Evolutionary conservation across 306 rosid species (phyloP), one percentile per base, ranked within the genome.

Genomic region (Datisca glomerata): DNA sequence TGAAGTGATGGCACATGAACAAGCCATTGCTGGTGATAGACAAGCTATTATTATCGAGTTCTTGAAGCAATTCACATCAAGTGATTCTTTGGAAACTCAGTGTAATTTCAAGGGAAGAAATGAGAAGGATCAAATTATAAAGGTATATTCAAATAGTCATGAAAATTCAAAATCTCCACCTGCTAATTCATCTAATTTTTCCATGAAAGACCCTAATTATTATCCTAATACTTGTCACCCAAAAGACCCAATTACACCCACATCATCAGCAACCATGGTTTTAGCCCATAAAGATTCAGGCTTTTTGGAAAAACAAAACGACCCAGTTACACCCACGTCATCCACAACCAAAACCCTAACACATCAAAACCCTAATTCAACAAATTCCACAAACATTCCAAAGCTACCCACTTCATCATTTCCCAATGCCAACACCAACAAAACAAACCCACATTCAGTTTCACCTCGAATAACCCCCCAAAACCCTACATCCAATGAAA

Each of bases 1-100:
- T 47, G 78, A 80, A 11, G 41, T 55, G 3, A 73, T 86, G 81
- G 78, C 81, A 8, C 68, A 56, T 9, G 87, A 86, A 18, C 87
- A 75, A 62, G 73, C 75, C 2, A 13, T 71, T 36, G 84, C 92
- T 0, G 64, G 75, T 4, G 75, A 81, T 21, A 68, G 86, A 35
- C 96, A 86, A 15, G 55, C 81, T 27, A 48, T 68, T 33, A 73
- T 86, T 4, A 73, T 73, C 21, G 60, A 79, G 24, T 73, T 86
- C 53, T 55, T 86, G 49, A 76, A 78, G 43, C 81, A 79, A 51
- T 66, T 64, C 43, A 33, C 72, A 41, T 12, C 9, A 31, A 31
- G 1, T n/a, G n/a, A n/a, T 14, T 5, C 36, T 8, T 1, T 31
- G n/a, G 36, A 31, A 31, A 31, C 9, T 11, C 36, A 31, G 36